Conservation (phyloP, 768 basidiomycete genomes). For the Calvatia gigantea region DNA sequence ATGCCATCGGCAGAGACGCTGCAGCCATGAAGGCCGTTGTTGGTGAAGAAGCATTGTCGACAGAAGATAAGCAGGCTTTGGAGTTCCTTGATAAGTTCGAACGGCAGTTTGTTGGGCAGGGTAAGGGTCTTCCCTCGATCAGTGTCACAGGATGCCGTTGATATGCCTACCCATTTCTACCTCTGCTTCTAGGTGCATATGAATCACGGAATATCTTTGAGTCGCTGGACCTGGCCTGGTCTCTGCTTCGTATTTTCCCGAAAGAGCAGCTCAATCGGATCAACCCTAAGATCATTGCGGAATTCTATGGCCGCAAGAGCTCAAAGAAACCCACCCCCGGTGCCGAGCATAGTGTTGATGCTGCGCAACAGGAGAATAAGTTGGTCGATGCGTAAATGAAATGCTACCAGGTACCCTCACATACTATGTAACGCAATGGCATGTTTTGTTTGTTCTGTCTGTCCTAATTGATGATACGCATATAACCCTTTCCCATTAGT, state of each 20-base stretch:
- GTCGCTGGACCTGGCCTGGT: conserved; percentile 96
- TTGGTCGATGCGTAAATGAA: conserved; percentile 59
- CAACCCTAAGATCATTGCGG: conserved; percentile 92
- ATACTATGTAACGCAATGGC: background rate
- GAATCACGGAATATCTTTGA: conserved; percentile 97
- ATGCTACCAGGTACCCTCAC: conserved; percentile 2
- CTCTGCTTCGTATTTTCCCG: conserved; percentile 95
- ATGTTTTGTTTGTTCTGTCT: background rate
- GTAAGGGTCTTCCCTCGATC: conserved; percentile 35
- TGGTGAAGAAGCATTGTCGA: conserved; percentile 93
- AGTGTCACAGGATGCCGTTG: background rate
- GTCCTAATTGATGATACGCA: background rate
- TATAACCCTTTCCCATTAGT: background rate
- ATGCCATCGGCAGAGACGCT: conserved; percentile 96
- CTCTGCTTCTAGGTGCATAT: conserved; percentile 67
- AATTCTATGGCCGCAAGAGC: conserved; percentile 87
- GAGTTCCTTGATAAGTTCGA: conserved; percentile 99
- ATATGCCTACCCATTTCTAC: conserved; percentile 5
- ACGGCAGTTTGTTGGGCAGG: conserved; percentile 95
- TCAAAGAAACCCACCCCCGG: conserved; percentile 58
- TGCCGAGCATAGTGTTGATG: conserved; percentile 41
- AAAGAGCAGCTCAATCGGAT: conserved; percentile 98
- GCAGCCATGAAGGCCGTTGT: conserved; percentile 99
- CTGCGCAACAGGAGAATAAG: conserved; percentile 15
- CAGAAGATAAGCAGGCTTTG: conserved; percentile 93